Base-by-base conservation (phyloP, 2,329 filamentous ascomycete species). In the Colletotrichum somersetense region DNA sequence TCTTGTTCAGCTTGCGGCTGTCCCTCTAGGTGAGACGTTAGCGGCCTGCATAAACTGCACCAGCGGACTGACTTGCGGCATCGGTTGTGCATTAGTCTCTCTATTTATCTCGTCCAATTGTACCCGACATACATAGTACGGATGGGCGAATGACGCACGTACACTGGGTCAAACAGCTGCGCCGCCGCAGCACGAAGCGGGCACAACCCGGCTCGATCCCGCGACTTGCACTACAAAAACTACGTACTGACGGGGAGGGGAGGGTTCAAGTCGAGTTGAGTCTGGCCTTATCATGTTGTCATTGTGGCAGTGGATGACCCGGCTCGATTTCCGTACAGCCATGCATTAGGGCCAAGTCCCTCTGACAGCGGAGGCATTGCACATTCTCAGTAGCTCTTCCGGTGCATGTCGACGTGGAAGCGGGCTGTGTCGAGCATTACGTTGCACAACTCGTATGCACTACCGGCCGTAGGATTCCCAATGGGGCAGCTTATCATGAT, bases 371-470 rank as follows among this genome's bases (percentile, higher is more conserved):
- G 65, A 50, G 58, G 53, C 55, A 52, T 20, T 42, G 55, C 59
- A 59, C 70, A n/a, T 55, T 62, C 56, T 57, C 61, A 72, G 70
- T 61, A 72, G 46, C 68, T 61, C 59, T 61, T 64, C 70, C 66
- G 66, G 55, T 61, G 66, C 46, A 59, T 58, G 50, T 66, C 65
- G 66, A 48, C 57, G 58, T 73, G 44, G 65, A 59, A 55, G 46
- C 66, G 62, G 69, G 70, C 72, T 66, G 40, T 74, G 71, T 61
- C 62, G 30, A 59, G 67, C 65, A 72, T 61, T 68, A 64, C 57
- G 58, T 69, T 72, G 73, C 71, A 74, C 73, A 74, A 74, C 62
- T 65, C 33, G 55, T 56, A 61, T 73, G 67, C 58, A 62, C 62
- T 46, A 66, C 35, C 67, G 52, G 65, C 50, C 53, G n/a, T 65